Conservation (phyloP, 164 flowering plant species). For the Taxillus chinensis region DNA sequence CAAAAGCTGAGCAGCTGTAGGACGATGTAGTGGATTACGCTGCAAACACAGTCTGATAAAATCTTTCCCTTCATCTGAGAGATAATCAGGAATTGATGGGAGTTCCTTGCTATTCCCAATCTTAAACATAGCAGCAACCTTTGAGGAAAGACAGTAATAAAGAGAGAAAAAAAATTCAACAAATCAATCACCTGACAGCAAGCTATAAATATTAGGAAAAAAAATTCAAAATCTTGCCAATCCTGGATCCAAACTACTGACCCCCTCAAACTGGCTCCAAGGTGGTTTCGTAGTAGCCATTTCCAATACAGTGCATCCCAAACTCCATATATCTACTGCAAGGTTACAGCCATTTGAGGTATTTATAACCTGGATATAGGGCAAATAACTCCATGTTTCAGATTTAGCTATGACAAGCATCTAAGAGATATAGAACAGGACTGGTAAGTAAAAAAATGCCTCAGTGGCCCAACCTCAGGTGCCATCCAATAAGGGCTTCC, state of each 20-base stretch:
- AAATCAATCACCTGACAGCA: conserved; percentile 9
- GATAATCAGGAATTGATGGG: conserved; percentile 71
- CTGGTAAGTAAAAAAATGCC: neutral
- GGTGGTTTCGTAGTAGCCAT: conserved; percentile 66
- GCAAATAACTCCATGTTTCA: conserved; percentile 7
- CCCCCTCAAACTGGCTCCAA: conserved; percentile 56
- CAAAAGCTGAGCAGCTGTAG: conserved; percentile 36
- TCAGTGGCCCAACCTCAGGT: conserved; percentile 29
- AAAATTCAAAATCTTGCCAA: conserved; percentile 1
- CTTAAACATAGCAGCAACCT: conserved; percentile 98
- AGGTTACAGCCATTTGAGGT: conserved; percentile 41
- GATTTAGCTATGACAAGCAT: too few species aligned
- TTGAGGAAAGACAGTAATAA: neutral
- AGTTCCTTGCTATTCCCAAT: conserved; percentile 91
- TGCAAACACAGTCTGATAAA: conserved; percentile 72
- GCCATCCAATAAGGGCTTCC: conserved; percentile 65
- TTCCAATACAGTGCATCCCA: conserved; percentile 57
- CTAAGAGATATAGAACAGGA: too few species aligned
- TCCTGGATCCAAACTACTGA: neutral
- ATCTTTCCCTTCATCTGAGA: conserved; percentile 68
- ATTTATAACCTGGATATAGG: conserved; percentile 30
- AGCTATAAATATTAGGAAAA: conserved; percentile 4
- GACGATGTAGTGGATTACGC: conserved; percentile 70
- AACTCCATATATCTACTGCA: conserved; percentile 64
- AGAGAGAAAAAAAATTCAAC: neutral